Evolutionary conservation across 1,139 yeast species (phyloP).

Genomic region (Sugiyamaella novakii): DNA sequence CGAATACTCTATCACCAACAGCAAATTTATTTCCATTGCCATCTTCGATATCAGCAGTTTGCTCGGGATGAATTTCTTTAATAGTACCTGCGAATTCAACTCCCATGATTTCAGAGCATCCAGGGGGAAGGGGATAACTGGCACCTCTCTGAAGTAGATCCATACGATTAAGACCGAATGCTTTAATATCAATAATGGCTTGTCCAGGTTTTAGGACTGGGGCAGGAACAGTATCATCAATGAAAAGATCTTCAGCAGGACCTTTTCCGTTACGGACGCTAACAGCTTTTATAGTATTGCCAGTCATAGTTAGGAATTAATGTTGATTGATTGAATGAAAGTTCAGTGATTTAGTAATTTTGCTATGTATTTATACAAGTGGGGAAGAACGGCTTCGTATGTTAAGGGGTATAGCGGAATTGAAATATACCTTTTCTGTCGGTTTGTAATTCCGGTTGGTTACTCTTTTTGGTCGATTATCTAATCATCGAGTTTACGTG

Average conservation of each 20-base stretch:
- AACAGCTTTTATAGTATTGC: slow-evolving; percentile 29
- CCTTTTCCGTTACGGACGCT: slow-evolving; percentile 35
- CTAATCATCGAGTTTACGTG: not conserved
- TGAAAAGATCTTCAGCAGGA: slow-evolving; percentile 35
- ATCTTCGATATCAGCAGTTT: slow-evolving; percentile 22
- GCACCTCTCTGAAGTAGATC: slow-evolving; percentile 40
- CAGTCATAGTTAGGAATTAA: not conserved
- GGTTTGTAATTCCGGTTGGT: not conserved
- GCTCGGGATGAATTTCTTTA: slow-evolving; percentile 26
- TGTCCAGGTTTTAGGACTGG: slow-evolving; percentile 33
- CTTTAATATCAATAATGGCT: slow-evolving; percentile 38
- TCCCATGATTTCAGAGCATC: slow-evolving; percentile 39
- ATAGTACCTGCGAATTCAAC: slow-evolving; percentile 44
- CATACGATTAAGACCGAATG: slow-evolving; percentile 43
- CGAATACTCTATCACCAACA: slow-evolving; percentile 43
- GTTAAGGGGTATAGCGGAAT: no score
- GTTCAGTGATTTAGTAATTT: no score
- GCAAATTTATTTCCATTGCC: slow-evolving; percentile 27
- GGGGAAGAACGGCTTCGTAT: no score
- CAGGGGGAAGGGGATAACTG: slow-evolving; percentile 38
- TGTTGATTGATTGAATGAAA: no score
- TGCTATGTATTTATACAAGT: no score
- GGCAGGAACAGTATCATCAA: slow-evolving; percentile 30
- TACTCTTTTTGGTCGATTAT: not conserved
- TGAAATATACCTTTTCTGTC: no score